These are phyloP conservation scores for Quercus lobata DNA, from an alignment of 331 rosid genomes.

Conservation along the genomic window DNA sequence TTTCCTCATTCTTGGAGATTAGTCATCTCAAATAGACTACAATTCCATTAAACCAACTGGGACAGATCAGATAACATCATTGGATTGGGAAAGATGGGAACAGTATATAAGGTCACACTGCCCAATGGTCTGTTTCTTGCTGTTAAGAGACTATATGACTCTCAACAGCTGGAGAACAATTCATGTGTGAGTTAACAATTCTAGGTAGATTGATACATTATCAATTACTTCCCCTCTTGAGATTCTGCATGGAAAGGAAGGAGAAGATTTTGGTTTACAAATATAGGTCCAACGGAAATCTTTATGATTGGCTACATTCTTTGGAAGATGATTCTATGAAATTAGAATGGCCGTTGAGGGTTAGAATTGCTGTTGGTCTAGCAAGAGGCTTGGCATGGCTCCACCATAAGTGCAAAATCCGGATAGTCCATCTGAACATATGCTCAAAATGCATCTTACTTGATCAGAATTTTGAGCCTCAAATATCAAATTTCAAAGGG, in stretches of 20 bases:
- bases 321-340: neutral
- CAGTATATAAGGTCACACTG: slow-evolving; percentile 10
- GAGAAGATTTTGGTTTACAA: slow-evolving; percentile 24
- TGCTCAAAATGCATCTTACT: neutral
- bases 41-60: too few relatives aligned
- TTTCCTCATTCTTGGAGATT: too few relatives aligned
- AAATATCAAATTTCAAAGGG: slow-evolving; percentile 14
- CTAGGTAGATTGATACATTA: slow-evolving; percentile 9
- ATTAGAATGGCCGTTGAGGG: slow-evolving; percentile 30
- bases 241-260: slow-evolving; percentile 10
- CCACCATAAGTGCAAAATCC: neutral
- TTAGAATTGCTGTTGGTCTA: slow-evolving; percentile 14
- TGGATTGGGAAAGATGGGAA: slow-evolving; percentile 18
- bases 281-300: slow-evolving; percentile 18
- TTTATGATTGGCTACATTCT: neutral
- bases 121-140: slow-evolving; percentile 20
- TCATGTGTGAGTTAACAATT: slow-evolving; percentile 6
- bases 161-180: neutral
- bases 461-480: slow-evolving; percentile 10
- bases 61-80: neutral
- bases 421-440: slow-evolving; percentile 7
- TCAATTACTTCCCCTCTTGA: slow-evolving; percentile 8
- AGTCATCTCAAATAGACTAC: too few relatives aligned
- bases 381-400: slow-evolving; percentile 19
- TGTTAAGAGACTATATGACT: slow-evolving; percentile 1